Evolutionary conservation across 83 land plant genomes (phyloP).

Genomic region (Larix sibirica): DNA sequence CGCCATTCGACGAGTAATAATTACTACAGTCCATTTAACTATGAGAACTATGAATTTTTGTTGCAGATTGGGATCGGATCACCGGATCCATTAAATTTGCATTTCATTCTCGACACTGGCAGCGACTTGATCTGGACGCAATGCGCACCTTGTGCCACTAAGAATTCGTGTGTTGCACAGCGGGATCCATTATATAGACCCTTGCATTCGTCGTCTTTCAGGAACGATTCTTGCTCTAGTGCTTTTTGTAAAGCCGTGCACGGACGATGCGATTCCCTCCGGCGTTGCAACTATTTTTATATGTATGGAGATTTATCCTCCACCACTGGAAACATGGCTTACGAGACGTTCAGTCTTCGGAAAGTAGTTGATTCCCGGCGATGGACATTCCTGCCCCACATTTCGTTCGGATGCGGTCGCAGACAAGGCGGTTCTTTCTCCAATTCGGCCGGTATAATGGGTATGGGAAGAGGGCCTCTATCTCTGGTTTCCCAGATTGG

Average conservation of each 20-base stretch:
- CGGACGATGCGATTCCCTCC: too few relatives aligned
- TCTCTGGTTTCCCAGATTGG: too few relatives aligned
- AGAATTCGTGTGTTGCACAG: too few relatives aligned
- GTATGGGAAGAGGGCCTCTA: too few relatives aligned
- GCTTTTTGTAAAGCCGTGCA: too few relatives aligned
- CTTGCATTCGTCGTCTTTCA: neutral
- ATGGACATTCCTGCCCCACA: slow-evolving; percentile 33
- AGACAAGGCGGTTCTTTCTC: neutral
- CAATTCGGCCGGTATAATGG: too few relatives aligned
- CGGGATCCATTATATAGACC: too few relatives aligned
- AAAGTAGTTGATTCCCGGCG: neutral
- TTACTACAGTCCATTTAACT: neutral
- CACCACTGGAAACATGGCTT: slow-evolving; percentile 84
- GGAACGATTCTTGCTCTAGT: neutral
- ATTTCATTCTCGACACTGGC: slow-evolving; percentile 24
- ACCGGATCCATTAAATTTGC: neutral
- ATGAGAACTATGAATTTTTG: slow-evolving; percentile 2
- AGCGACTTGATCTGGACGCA: slow-evolving; percentile 21
- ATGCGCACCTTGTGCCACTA: neutral
- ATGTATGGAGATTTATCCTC: slow-evolving; percentile 88
- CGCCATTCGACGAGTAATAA: too few relatives aligned
- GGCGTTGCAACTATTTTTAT: slow-evolving; percentile 57
- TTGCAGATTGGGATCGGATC: neutral
- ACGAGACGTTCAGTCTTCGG: slow-evolving; percentile 70
- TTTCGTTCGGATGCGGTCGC: slow-evolving; percentile 89